phyloP scores from a whole-genome alignment of 331 rosid genomes.

The Dryas integrifolia region DNA sequence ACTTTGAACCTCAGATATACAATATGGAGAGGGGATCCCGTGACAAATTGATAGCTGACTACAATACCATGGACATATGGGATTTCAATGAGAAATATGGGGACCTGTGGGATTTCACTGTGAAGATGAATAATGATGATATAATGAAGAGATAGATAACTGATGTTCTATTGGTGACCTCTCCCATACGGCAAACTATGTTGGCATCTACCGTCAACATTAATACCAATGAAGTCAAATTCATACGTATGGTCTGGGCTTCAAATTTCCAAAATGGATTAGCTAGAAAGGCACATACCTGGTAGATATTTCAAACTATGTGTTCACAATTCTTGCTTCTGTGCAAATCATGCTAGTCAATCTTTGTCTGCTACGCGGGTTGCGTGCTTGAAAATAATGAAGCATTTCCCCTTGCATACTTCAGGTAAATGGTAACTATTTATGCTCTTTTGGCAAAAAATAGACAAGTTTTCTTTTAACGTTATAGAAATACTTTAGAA shows the following conservation, averaged over 20 bases:
- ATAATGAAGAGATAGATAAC: slow-evolving; percentile 53
- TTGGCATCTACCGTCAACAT: neutral
- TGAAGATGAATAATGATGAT: slow-evolving; percentile 50
- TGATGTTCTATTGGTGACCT: slow-evolving; percentile 7
- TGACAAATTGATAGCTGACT: slow-evolving; percentile 87
- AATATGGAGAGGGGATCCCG: slow-evolving; percentile 91
- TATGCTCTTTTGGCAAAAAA: too few relatives aligned
- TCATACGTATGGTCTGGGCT: neutral
- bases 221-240: neutral
- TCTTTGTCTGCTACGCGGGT: neutral
- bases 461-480: too few relatives aligned
- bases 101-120: slow-evolving; percentile 90
- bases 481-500: neutral
- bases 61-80: slow-evolving; percentile 91
- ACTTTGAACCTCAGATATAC: slow-evolving; percentile 94
- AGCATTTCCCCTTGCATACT: neutral
- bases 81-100: slow-evolving; percentile 89
- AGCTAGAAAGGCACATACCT: neutral
- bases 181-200: neutral
- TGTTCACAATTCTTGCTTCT: neutral
- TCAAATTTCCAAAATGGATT: too few relatives aligned
- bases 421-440: neutral
- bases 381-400: neutral
- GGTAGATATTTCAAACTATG: neutral
- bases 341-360: neutral